Evolutionary conservation across 2,329 filamentous ascomycete species (phyloP).

Genomic region (Fusarium palustre): DNA sequence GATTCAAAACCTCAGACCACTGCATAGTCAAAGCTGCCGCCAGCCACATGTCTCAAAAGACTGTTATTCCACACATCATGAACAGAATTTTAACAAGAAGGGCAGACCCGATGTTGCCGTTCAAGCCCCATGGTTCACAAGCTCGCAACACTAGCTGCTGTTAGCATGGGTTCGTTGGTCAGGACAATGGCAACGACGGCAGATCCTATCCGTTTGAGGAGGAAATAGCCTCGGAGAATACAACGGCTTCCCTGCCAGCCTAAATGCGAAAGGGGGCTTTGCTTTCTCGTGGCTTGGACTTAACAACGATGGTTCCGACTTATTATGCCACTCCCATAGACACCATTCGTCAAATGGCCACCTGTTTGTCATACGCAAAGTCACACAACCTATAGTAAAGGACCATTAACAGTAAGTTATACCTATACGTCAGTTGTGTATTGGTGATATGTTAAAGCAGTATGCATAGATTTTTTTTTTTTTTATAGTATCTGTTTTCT

Average conservation of each 20-base stretch:
- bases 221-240: conserved; percentile 25
- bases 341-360: conserved; percentile 14
- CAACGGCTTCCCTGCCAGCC: conserved; percentile 40
- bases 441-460: conserved; percentile 6
- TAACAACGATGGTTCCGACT: conserved; percentile 13
- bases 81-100: not conserved
- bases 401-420: conserved; percentile 1
- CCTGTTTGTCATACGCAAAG: conserved; percentile 2
- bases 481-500: conserved; percentile 2
- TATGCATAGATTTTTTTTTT: conserved; percentile 19
- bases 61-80: not conserved
- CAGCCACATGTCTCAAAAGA: conserved; percentile 1
- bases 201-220: conserved; percentile 42
- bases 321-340: not conserved
- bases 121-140: conserved; percentile 11
- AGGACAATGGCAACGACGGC: conserved; percentile 16
- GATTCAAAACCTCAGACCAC: not conserved
- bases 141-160: conserved; percentile 19
- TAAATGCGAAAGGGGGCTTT: conserved; percentile 37
- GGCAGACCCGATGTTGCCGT: conserved; percentile 3
- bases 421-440: conserved; percentile 12
- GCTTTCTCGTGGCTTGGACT: conserved; percentile 22
- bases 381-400: conserved; percentile 6
- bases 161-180: conserved; percentile 16
- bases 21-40: conserved; percentile 1